Evolutionary conservation across 331 rosid genomes (phyloP).

Genomic region (Rosa hybrid): DNA sequence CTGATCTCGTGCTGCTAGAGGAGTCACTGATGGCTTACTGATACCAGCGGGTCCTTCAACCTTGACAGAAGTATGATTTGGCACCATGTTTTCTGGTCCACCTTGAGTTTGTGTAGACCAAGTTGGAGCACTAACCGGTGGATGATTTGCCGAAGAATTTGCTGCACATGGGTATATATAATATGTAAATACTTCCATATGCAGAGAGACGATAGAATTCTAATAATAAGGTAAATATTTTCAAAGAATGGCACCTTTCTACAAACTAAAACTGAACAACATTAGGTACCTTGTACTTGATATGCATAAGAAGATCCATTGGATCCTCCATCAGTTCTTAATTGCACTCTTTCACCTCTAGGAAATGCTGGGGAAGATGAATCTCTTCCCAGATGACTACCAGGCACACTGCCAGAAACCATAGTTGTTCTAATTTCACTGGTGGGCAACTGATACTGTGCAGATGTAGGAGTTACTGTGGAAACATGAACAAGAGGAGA

Average conservation of each 20-base stretch:
- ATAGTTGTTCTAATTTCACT: slow-evolving; percentile 55
- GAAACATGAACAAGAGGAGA: slow-evolving; percentile 56
- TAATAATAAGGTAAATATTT: background rate
- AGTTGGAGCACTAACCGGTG: slow-evolving; percentile 53
- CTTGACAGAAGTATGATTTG: slow-evolving; percentile 48
- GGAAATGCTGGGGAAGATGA: slow-evolving; percentile 52
- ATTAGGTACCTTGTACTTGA: slow-evolving; percentile 64
- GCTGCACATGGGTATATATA: slow-evolving; percentile 40
- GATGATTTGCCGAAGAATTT: slow-evolving; percentile 54
- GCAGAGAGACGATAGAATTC: background rate
- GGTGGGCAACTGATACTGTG: slow-evolving; percentile 54
- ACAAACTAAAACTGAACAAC: background rate
- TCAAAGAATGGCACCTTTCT: background rate
- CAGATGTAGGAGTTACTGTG: slow-evolving; percentile 43
- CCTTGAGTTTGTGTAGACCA: slow-evolving; percentile 77
- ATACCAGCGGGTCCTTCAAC: slow-evolving; percentile 49
- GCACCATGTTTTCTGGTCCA: slow-evolving; percentile 62
- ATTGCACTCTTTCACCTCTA: slow-evolving; percentile 57
- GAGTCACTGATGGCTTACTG: slow-evolving; percentile 37
- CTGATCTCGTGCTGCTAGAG: slow-evolving; percentile 54
- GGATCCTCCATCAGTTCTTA: slow-evolving; percentile 60
- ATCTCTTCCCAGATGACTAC: slow-evolving; percentile 65
- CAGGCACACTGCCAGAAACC: slow-evolving; percentile 57
- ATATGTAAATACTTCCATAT: background rate
- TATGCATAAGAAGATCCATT: slow-evolving; percentile 62